These are phyloP conservation scores for Chamaecyparis obtusa DNA, from an alignment of 75 land plant genomes.

Conservation along the genomic window DNA sequence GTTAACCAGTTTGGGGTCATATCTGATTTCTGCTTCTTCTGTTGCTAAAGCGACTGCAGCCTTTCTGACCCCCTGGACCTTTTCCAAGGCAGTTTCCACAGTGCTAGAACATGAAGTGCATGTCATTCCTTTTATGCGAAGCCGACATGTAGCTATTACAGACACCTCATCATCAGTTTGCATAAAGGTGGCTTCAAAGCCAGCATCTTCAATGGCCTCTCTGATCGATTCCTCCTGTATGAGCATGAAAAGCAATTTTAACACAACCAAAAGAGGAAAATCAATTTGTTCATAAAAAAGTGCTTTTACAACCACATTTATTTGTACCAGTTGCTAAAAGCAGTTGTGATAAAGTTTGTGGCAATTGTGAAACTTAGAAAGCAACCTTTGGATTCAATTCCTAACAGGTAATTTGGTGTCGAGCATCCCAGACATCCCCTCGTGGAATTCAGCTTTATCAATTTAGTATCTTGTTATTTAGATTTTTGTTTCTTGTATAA, in stretches of 20 bases:
- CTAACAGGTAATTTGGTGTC: neutral
- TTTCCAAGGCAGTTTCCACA: conserved; percentile 57
- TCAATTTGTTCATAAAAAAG: neutral
- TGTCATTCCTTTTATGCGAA: conserved; percentile 71
- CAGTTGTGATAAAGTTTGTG: neutral
- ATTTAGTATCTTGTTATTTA: neutral
- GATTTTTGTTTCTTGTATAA: neutral
- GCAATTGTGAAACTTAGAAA: neutral
- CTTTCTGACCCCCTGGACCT: conserved; percentile 41
- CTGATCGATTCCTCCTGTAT: conserved; percentile 56
- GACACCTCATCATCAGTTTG: conserved; percentile 31
- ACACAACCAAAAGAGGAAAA: neutral
- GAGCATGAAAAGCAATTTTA: neutral
- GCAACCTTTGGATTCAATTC: neutral
- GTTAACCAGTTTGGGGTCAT: conserved; percentile 54
- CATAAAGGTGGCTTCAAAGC: conserved; percentile 53
- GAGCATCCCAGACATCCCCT: neutral
- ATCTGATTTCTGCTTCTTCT: conserved; percentile 73
- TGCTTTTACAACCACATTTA: neutral
- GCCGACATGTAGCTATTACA: conserved; percentile 37
- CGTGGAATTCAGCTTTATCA: neutral
- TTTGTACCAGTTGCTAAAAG: neutral
- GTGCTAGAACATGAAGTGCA: conserved; percentile 77
- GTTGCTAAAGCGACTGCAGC: conserved; percentile 72
- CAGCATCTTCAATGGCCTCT: conserved; percentile 74